These are phyloP conservation scores for Candida chilensis DNA, from an alignment of 805 yeast genomes.

Conservation along the genomic window DNA sequence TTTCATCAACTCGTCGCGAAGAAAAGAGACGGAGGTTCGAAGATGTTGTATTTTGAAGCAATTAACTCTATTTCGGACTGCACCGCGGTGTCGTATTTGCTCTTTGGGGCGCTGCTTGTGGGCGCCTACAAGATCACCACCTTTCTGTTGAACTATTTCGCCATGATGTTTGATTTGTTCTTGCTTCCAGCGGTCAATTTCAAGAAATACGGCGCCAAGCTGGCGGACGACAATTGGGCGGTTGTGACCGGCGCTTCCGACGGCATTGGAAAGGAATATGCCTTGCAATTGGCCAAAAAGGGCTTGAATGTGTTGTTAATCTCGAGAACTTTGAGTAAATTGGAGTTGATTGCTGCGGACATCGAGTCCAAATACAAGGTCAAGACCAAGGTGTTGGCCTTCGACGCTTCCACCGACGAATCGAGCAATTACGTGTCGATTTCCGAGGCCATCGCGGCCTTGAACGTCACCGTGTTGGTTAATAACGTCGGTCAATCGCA, in stretches of 20 bases:
- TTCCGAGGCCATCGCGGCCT: conserved; percentile 29
- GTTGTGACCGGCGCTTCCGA: conserved; percentile 96
- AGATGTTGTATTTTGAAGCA: not conserved
- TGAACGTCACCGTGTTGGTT: conserved; percentile 67
- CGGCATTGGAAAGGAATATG: conserved; percentile 92
- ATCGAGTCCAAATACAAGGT: conserved; percentile 53
- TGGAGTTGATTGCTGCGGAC: conserved; percentile 56
- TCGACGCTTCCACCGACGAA: conserved; percentile 67
- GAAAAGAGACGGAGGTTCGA: too few relatives aligned
- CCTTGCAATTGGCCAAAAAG: conserved; percentile 73
- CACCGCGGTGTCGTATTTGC: conserved; percentile 8
- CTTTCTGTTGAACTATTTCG: conserved; percentile 33
- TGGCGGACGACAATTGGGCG: conserved; percentile 66
- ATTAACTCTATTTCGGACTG: not conserved
- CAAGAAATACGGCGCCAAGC: conserved; percentile 64
- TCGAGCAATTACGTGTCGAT: conserved; percentile 48
- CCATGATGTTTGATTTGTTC: conserved; percentile 55
- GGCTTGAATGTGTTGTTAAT: conserved; percentile 81
- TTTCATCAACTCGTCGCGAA: too few relatives aligned
- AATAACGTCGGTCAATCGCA: conserved; percentile 96
- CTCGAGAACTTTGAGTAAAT: conserved; percentile 75
- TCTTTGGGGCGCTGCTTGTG: conserved; percentile 37
- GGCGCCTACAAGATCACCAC: conserved; percentile 57
- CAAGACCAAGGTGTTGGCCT: conserved; percentile 56
- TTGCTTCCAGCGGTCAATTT: conserved; percentile 53